Percentiles rank a stretch among this genome's conserved stretches.
phyloP scores from a whole-genome alignment of 2,329 filamentous ascomycete species.

The Colletotrichum phormii region DNA sequence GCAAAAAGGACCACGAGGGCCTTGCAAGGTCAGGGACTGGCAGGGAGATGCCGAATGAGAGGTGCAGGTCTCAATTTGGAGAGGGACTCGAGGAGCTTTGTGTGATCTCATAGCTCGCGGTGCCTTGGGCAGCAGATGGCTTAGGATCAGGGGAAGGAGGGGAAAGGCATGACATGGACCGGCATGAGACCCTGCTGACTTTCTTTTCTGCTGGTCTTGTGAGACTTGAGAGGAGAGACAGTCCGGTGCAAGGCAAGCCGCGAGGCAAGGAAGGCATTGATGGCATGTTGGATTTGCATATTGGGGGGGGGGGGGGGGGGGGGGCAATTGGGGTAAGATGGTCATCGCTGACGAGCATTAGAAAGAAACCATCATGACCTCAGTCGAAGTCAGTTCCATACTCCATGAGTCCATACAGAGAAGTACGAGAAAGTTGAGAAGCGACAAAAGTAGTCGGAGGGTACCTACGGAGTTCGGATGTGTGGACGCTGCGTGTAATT shows the following conservation, averaged over 20 bases:
- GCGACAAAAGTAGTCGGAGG: not conserved
- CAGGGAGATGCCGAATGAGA: not conserved
- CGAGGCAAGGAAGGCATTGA: not conserved
- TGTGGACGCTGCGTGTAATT: not conserved
- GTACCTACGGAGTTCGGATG: not conserved
- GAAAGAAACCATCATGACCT: not conserved
- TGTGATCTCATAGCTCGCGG: not conserved
- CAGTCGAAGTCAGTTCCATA: no score
- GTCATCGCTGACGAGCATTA: not conserved
- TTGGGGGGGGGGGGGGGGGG: no score
- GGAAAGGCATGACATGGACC: conserved; percentile 2
- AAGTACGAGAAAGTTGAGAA: no score
- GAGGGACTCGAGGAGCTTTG: not conserved
- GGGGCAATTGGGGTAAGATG: not conserved
- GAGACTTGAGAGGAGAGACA: not conserved
- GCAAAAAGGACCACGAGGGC: not conserved
- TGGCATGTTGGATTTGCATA: not conserved
- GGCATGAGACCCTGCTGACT: not conserved
- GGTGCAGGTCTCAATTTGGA: not conserved
- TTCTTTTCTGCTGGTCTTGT: not conserved
- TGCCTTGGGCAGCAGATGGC: not conserved
- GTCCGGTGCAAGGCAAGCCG: not conserved
- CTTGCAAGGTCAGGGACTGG: not conserved
- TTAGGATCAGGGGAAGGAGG: not conserved
- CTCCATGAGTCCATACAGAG: no score